These are phyloP conservation scores for Acer campestre DNA, from an alignment of 345 rosid genomes.

Conservation along the genomic window DNA sequence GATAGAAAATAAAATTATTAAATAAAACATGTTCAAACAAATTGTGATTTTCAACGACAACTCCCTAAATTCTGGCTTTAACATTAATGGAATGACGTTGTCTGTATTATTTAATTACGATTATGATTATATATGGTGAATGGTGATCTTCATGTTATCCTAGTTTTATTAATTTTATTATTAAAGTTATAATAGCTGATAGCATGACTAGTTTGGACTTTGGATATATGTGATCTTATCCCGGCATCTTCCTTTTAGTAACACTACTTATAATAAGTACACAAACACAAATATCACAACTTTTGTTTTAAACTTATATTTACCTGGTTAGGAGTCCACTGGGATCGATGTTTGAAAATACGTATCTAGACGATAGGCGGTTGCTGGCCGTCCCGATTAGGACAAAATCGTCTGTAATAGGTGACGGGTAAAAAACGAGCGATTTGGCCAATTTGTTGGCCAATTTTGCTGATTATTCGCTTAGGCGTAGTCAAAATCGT, in stretches of 20 bases:
- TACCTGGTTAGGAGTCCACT: no score
- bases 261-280: background rate
- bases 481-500: no score
- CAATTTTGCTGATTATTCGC: no score
- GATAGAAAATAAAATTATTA: background rate
- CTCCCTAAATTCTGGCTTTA: slow-evolving; percentile 44
- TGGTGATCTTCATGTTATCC: background rate
- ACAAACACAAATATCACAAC: slow-evolving; percentile 1
- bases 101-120: slow-evolving; percentile 11
- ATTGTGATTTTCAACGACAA: slow-evolving; percentile 21
- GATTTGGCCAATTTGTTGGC: no score
- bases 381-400: no score
- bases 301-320: no score
- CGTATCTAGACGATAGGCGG: no score
- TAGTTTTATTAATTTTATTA: background rate
- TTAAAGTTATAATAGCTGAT: no score
- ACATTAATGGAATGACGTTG: slow-evolving; percentile 33
- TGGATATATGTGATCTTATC: slow-evolving; percentile 8
- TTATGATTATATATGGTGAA: background rate
- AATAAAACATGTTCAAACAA: background rate
- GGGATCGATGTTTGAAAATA: no score
- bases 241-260: background rate
- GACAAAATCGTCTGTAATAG: no score
- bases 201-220: no score
- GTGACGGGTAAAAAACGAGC: no score